Percentiles rank a stretch among this genome's conserved stretches.
These are phyloP conservation scores for Daldinia sp. DNA, from an alignment of 2,329 filamentous ascomycete genomes.

Conservation along the genomic window DNA sequence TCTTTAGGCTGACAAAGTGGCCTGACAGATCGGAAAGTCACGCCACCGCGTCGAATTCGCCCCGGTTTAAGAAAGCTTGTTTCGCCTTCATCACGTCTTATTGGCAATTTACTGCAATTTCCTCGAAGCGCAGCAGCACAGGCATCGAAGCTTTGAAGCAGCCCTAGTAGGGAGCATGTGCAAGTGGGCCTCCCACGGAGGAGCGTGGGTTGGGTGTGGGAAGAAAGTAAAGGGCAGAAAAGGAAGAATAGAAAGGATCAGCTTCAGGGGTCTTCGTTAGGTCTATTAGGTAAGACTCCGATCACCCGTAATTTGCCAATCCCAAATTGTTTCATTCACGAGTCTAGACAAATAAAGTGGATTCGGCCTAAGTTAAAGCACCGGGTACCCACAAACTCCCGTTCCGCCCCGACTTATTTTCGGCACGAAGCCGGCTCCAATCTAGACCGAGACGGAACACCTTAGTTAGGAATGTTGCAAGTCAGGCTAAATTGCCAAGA, in stretches of 20 bases:
- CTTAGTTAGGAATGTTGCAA: constrained; percentile 37
- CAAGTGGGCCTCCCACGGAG: constrained; percentile 28
- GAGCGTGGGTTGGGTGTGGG: constrained; percentile 32
- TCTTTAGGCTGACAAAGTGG: constrained; percentile 39
- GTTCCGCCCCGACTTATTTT: constrained; percentile 38
- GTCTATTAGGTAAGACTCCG: constrained; percentile 27
- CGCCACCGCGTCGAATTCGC: constrained; percentile 28
- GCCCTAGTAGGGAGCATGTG: constrained; percentile 27
- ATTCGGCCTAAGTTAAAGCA: constrained; percentile 30
- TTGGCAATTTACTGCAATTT: constrained; percentile 31
- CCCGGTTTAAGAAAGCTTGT: constrained; percentile 37
- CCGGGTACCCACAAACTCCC: constrained; percentile 31
- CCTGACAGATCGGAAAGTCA: constrained; percentile 36
- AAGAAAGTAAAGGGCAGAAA: constrained; percentile 5
- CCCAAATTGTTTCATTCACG: constrained; percentile 5
- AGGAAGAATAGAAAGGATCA: constrained; percentile 1
- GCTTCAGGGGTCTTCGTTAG: not conserved
- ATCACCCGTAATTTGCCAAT: constrained; percentile 29
- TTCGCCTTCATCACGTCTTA: constrained; percentile 22
- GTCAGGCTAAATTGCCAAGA: constrained; percentile 37
- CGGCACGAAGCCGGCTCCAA: constrained; percentile 30
- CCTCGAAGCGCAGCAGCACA: constrained; percentile 18
- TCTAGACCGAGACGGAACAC: constrained; percentile 30
- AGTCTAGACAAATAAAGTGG: constrained; percentile 26
- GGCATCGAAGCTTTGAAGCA: constrained; percentile 25